Evolutionary conservation across 2,329 filamentous ascomycete species (phyloP).

Genomic region (Seiridium unicorne): DNA sequence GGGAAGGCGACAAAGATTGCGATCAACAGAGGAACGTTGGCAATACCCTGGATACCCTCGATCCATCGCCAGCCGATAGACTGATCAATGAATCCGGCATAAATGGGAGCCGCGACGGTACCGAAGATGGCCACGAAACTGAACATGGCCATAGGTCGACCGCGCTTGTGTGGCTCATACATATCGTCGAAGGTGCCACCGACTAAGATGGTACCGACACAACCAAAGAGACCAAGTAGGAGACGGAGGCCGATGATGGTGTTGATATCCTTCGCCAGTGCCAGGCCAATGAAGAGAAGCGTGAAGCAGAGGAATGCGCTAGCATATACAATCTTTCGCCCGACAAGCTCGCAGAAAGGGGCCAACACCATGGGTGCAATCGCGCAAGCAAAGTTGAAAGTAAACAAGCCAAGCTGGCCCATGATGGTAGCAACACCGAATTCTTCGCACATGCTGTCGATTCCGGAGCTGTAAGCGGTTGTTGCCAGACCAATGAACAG

Average conservation of each 20-base stretch:
- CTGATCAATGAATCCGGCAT: constrained; percentile 52
- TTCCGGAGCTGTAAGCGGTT: constrained; percentile 49
- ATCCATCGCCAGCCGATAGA: constrained; percentile 53
- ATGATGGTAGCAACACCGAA: constrained; percentile 38
- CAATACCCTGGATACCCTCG: constrained; percentile 49
- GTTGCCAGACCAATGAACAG: constrained; percentile 54
- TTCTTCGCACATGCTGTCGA: constrained; percentile 42
- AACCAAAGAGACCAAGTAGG: constrained; percentile 47
- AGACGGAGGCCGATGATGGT: constrained; percentile 45
- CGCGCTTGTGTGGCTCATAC: constrained; percentile 42
- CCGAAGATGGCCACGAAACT: constrained; percentile 48
- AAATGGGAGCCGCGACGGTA: constrained; percentile 51
- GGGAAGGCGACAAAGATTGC: constrained; percentile 23
- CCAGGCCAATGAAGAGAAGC: constrained; percentile 45
- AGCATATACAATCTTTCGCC: constrained; percentile 43
- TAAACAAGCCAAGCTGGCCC: constrained; percentile 47
- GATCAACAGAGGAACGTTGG: constrained; percentile 46
- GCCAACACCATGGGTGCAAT: constrained; percentile 45
- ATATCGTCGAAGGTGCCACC: constrained; percentile 49
- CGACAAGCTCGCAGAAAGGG: constrained; percentile 48
- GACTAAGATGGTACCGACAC: constrained; percentile 47
- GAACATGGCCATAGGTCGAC: constrained; percentile 46
- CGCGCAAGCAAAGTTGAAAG: constrained; percentile 48
- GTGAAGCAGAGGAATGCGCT: constrained; percentile 44
- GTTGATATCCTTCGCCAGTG: constrained; percentile 44